Base-by-base conservation (phyloP, 305 asterid species). In the Fraxinus floribunda region DNA sequence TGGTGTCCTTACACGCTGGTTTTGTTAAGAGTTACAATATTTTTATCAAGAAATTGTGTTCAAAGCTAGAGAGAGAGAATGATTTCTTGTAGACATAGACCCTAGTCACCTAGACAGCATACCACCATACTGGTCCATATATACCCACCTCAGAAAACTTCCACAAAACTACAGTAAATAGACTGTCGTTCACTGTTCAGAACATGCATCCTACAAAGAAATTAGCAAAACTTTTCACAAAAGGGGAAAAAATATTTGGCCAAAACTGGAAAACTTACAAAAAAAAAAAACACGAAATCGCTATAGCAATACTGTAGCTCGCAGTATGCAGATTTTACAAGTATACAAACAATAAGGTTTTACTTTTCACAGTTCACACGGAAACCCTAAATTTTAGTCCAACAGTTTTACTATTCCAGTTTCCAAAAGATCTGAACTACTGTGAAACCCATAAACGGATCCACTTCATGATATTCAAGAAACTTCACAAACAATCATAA, bases 301-400 rank as follows among this genome's bases (percentile, higher is more conserved):
- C 20, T 41, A 78, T 68, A 68, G 39, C 3, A 29, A 68, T 38
- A 78, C 85, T 83, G 81, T 70, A 46, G 35, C 13, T 55, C 3
- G 64, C 84, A 41, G 73, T 38, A 34, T 32, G 76, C 74, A 80
- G 39, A 55, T 39, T 64, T 16, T 24, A 78, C 75, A 34, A n/a
- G 78, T 30, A 75, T 1, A 39, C 75, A 66, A 7, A 41, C 64
- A 77, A 34, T 62, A 87, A 60, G 35, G 41, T 79, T 55, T n/a
- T 46, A 22, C 71, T 18, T 18, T 49, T 62, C 76, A 60, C 76
- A 71, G 78, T 41, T 52, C 16, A 20, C 82, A 41, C 76, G 15
- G 80, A 85, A 88, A 86, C 91, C 91, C 91, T 88, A 88, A 81
- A 49, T 79, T 72, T 76, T 55, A 55, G 55, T 38, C 13, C 71